Evolutionary conservation across 1,284 basidiomycete genomes (phyloP), one percentile per base, ranked within the genome.

Genomic region (Boletus mariae): DNA sequence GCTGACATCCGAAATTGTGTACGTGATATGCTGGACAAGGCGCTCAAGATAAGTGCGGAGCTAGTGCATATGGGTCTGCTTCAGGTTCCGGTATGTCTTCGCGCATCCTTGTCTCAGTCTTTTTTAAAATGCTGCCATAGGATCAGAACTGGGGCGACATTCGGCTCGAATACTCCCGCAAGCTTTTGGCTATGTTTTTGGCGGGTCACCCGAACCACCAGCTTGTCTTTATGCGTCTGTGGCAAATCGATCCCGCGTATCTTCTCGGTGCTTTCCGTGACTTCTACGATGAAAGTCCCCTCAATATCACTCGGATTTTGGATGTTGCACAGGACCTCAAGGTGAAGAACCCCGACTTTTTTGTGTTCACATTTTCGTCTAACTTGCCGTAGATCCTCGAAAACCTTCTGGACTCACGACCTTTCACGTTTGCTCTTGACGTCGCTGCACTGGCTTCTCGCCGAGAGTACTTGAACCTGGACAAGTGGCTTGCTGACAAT

Each of bases 311-410:
- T 25, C 83, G 94, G 44, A 94, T 99, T 47, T 75, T 98, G 47
- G 97, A 99, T 66, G 91, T 99, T 37, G 94, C 93, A 2, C 91
- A 95, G 69, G 95, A 98, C 63, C 80, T 98, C 55, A 94, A 95
- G 75, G 92, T 91, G 66, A 60, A 78, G 66, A 12, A 41, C 23
- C 13, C 35, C 15, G 34, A 29, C 25, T 12, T 41, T 17, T 10
- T 38, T n/a, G 43, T 13, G 3, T 28, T 9, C 2, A 41, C 25
- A 25, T 40, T 45, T 8, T 29, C 2, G 44, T 40, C 56, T 57
- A n/a, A 59, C 32, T 34, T 41, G 12, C 7, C 45, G 11, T 58
- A 94, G 92, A 93, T 95, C 55, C 79, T 99, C 52, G 93, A 96
- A 67, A 82, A 90, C 25, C 79, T 98, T 20, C 80, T 99, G 47